These are phyloP conservation scores for Xylariales sp. DNA, from an alignment of 2,329 filamentous ascomycete genomes.

Conservation along the genomic window DNA sequence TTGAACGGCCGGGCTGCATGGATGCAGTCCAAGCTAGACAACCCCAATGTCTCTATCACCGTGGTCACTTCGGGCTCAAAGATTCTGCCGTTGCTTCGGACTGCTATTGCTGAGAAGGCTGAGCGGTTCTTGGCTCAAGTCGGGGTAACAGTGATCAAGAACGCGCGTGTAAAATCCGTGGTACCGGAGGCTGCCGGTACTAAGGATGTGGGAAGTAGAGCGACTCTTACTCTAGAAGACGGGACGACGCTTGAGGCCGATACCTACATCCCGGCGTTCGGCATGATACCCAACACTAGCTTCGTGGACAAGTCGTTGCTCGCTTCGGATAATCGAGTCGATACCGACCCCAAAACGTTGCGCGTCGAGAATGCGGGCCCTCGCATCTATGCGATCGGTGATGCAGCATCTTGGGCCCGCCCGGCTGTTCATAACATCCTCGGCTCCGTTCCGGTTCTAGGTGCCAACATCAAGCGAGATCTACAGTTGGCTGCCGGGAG, in stretches of 20 bases:
- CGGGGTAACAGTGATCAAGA: constrained; percentile 42
- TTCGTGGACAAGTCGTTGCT: constrained; percentile 31
- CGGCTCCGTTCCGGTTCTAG: constrained; percentile 36
- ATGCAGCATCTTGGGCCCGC: constrained; percentile 34
- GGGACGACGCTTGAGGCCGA: constrained; percentile 36
- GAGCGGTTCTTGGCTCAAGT: constrained; percentile 37
- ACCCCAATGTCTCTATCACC: constrained; percentile 38
- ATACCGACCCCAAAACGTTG: constrained; percentile 32
- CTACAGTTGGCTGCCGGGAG: constrained; percentile 32
- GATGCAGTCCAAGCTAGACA: constrained; percentile 26
- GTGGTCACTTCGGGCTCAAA: constrained; percentile 33
- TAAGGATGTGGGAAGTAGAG: constrained; percentile 19
- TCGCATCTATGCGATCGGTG: constrained; percentile 42
- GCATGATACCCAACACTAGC: constrained; percentile 34
- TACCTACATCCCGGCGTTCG: constrained; percentile 43
- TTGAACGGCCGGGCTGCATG: constrained; percentile 41
- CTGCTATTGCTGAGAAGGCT: constrained; percentile 33
- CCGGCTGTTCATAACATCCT: constrained; percentile 39
- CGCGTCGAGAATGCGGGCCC: constrained; percentile 27
- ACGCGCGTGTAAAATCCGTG: constrained; percentile 31
- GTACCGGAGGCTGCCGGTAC: constrained; percentile 25
- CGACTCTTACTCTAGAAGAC: constrained; percentile 33
- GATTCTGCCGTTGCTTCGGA: constrained; percentile 36
- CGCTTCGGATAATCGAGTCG: constrained; percentile 30
- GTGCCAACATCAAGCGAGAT: constrained; percentile 45